Base-by-base conservation (phyloP, 805 yeast species). In the Clavispora phyllophila region DNA sequence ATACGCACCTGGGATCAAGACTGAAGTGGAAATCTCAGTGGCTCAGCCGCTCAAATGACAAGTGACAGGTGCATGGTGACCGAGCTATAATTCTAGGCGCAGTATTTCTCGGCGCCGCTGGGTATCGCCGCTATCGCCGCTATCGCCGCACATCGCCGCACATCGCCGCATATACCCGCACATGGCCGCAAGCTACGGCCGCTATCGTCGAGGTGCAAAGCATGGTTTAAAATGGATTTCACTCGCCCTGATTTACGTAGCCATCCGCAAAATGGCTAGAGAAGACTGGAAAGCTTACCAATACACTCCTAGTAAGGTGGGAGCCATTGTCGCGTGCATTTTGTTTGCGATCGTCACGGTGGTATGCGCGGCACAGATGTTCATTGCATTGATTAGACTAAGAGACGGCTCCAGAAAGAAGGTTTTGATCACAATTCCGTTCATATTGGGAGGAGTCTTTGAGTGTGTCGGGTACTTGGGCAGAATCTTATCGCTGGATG, bases 401-500 rank as follows among this genome's bases (percentile, higher is more conserved):
- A 18, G 10, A 20, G 9, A 9, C 3, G 4, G 33, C 3, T 9
- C 31, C 7, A 28, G 31, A 14, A 28, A n/a, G 8, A 5, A 28
- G 10, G 31, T 28, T 3, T 36, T 28, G 25, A n/a, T 24, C 14
- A 15, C 27, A 22, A 15, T 37, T 19, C 65, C 65, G 6, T 43
- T 61, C 23, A 36, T 57, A 18, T 24, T 54, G n/a, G 67, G 65
- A 9, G 45, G 54, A 5, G 8, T 50, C 0, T 31, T 56, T 15
- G 66, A 62, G 43, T 33, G 44, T 9, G 42, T 55, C 19, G 66
- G 65, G 5, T 62, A 56, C 41, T 41, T 50, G 23, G 56, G 51
- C 10, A 54, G 65, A 48, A 34, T 43, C 15, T 20, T 47, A 4
- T 55, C 60, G 6, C 33, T 41, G 23, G 15, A 40, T 8, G 22